Evolutionary conservation across 805 yeast species (phyloP), one percentile per base, ranked within the genome.

Genomic region (Metschnikowia picachoensis): DNA sequence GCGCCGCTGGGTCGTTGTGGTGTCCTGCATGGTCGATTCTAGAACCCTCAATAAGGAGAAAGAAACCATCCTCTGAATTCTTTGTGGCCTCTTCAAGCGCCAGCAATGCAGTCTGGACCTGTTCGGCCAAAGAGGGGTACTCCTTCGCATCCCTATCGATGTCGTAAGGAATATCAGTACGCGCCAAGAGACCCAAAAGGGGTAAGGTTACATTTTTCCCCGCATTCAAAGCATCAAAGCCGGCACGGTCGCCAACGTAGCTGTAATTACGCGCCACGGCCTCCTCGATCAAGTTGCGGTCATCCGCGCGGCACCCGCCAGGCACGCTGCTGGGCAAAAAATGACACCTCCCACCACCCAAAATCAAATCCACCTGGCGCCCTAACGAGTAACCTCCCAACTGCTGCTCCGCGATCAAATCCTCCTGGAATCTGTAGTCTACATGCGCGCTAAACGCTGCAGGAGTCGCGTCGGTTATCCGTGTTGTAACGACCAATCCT

Each of bases 21-120:
- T 91, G 97, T 37, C 97, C 97, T 6, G 96, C 96, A 61, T 90
- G 97, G 67, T 91, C 97, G 58, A 91, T 90, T 64, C 97, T 78
- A 6, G 96, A 87, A 15, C 97, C 97, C 71, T 91, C 97, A 43
- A 91, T 80, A 64, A 91, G 63, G 48, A 91, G 65, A 70, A 91
- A 90, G 65, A 91, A 90, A 0, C 97, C 97, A 53, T 85, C 67
- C 15, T 88, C 94, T 2, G 87, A 77, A 54, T 87, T 76, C 52
- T 76, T 67, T 1, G 95, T 77, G 17, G 91, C 91, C 46, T 78
- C 70, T 2, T 77, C 68, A 53, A 90, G 73, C 0, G 89, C 82
- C 32, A 73, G 78, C 55, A 90, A 67, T 0, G 97, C 97, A 12
- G 87, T 82, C 34, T 72, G 61, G 4, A 90, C 84, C 61, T 85